Evolutionary conservation across 2,329 filamentous ascomycete genomes (phyloP).

Genomic region (Eutypella sp.): DNA sequence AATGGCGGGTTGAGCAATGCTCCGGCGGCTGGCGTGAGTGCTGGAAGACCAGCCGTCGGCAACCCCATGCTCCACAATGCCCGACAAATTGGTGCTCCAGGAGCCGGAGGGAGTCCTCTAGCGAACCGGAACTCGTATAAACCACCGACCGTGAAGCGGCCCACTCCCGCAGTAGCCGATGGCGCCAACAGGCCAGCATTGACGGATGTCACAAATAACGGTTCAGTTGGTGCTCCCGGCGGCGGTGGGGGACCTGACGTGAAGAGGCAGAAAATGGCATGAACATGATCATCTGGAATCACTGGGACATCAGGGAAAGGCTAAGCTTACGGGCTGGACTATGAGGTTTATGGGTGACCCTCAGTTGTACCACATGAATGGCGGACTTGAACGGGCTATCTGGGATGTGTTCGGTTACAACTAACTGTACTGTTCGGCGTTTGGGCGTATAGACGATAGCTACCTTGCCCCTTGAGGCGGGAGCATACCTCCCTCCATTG

Average conservation of each 20-base stretch:
- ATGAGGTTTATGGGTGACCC: no score
- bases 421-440: background rate
- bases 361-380: background rate
- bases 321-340: no score
- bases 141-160: constrained; percentile 55
- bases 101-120: constrained; percentile 49
- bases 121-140: constrained; percentile 55
- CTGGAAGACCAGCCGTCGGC: constrained; percentile 25
- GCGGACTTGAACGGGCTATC: background rate
- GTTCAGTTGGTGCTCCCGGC: constrained; percentile 16
- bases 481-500: no score
- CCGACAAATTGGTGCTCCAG: constrained; percentile 56
- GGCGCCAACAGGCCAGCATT: constrained; percentile 37
- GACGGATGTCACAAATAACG: constrained; percentile 47
- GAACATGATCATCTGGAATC: background rate
- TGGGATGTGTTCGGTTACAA: background rate
- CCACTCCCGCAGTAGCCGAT: constrained; percentile 25
- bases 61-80: constrained; percentile 48
- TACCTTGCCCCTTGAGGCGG: no score
- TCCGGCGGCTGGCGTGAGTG: constrained; percentile 6
- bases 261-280: constrained; percentile 45
- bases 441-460: background rate
- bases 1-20: constrained; percentile 8
- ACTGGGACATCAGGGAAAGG: background rate
- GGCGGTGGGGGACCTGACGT: constrained; percentile 34